Evolutionary conservation across 192 early-diverging fungal genomes (phyloP), one percentile per base, ranked within the genome.

Genomic region (Entrophospora sp.): DNA sequence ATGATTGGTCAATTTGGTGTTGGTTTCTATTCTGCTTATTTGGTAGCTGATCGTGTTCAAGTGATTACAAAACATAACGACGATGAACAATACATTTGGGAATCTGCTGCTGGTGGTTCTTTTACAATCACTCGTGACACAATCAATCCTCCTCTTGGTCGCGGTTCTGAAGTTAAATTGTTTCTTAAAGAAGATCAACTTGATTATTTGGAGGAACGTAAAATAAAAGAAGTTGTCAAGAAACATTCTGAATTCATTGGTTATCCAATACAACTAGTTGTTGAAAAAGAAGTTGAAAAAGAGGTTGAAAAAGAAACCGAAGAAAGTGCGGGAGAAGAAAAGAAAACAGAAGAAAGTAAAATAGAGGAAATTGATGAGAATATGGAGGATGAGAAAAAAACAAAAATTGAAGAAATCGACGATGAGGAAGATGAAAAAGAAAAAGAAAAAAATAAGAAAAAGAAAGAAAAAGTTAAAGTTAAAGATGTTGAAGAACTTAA

Each of bases 221-320:
- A 86, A 75, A 95, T 99, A 83, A 95, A 96, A 87, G 95, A n/a
- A n/a, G n/a, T n/a, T n/a, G n/a, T n/a, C n/a, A n/a, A n/a, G n/a
- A n/a, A n/a, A n/a, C n/a, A n/a, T n/a, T n/a, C n/a, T n/a, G n/a
- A n/a, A n/a, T n/a, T n/a, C n/a, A n/a, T n/a, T n/a, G n/a, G n/a
- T n/a, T n/a, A n/a, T n/a, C n/a, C n/a, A n/a, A n/a, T n/a, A n/a
- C n/a, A n/a, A n/a, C n/a, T n/a, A n/a, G n/a, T n/a, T n/a, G n/a
- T n/a, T n/a, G n/a, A n/a, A n/a, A n/a, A n/a, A n/a, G n/a, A n/a
- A n/a, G n/a, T n/a, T n/a, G n/a, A n/a, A n/a, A n/a, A n/a, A n/a
- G n/a, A n/a, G n/a, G n/a, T n/a, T n/a, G n/a, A n/a, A n/a, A 97
- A 74, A 89, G 96, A 99, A 79, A 93, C 95, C 61, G 91, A 91